Evolutionary conservation across 192 early-diverging fungal genomes (phyloP).

Genomic region (Entophlyctis helioformis): DNA sequence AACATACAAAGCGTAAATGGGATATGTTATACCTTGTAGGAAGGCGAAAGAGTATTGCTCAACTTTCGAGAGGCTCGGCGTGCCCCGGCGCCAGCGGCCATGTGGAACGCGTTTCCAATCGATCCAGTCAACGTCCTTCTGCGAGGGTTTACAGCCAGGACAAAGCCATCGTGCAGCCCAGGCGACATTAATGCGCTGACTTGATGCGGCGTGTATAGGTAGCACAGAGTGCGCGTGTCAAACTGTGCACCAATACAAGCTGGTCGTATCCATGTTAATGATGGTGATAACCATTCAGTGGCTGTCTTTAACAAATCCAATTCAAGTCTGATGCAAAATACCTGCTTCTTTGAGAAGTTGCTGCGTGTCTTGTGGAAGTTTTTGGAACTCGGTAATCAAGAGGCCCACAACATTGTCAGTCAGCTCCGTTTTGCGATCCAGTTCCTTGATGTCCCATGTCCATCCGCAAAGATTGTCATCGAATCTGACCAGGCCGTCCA

Average conservation of each 20-base stretch:
- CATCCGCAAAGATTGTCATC: constrained; percentile 23
- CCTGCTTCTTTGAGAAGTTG: constrained; percentile 22
- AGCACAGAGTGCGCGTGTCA: constrained; percentile 13
- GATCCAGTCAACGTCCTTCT: too few relatives aligned
- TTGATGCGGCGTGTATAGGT: too few relatives aligned
- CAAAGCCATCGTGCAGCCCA: constrained; percentile 9
- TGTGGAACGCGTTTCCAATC: too few relatives aligned
- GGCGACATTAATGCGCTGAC: constrained; percentile 3
- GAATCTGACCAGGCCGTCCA: constrained; percentile 20
- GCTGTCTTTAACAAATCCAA: not conserved
- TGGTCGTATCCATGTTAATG: not conserved
- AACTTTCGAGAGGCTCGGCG: not conserved
- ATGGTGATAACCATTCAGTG: not conserved
- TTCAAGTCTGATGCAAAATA: not conserved
- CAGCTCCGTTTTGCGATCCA: constrained; percentile 24
- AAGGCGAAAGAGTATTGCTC: not conserved
- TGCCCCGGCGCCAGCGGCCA: too few relatives aligned
- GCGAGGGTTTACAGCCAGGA: constrained; percentile 4
- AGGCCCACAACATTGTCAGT: constrained; percentile 25
- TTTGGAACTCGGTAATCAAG: constrained; percentile 18
- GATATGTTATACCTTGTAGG: not conserved
- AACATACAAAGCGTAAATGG: not conserved
- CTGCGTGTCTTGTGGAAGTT: constrained; percentile 16
- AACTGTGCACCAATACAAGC: constrained; percentile 23
- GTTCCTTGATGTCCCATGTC: constrained; percentile 29